Percentiles rank a stretch among this genome's conserved stretches.
Conservation (phyloP, 1,139 yeast species). For the Sugiyamaella grinbergsii region DNA sequence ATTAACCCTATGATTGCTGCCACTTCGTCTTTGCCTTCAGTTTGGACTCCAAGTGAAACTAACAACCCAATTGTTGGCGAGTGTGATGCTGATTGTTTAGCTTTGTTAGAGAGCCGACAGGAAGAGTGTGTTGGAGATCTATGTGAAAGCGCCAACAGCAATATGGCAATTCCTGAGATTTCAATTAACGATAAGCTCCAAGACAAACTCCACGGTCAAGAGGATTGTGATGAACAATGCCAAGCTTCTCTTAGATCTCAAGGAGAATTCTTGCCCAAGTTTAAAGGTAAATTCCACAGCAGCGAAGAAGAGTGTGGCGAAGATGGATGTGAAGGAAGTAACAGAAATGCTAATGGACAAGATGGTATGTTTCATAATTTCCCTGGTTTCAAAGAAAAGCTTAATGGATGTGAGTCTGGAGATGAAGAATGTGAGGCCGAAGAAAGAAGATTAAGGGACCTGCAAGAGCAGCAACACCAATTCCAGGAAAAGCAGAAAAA, state of each 20-base stretch:
- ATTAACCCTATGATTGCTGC: too few relatives aligned
- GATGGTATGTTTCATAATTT: conserved; percentile 6
- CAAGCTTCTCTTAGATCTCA: conserved; percentile 14
- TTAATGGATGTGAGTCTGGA: conserved; percentile 16
- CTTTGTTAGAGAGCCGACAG: conserved; percentile 1
- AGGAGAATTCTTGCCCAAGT: conserved; percentile 15
- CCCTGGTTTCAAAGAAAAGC: conserved; percentile 18
- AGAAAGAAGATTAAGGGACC: background rate
- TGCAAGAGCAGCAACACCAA: conserved; percentile 5
- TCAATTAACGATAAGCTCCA: conserved; percentile 8
- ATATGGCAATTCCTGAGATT: conserved; percentile 2
- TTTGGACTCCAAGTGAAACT: conserved; percentile 11
- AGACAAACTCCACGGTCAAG: conserved; percentile 6
- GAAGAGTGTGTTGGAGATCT: background rate
- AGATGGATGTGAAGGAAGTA: conserved; percentile 4
- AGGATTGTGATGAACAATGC: conserved; percentile 18
- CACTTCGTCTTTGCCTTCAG: background rate
- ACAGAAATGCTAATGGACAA: background rate
- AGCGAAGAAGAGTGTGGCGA: conserved; percentile 14
- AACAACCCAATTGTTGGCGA: background rate
- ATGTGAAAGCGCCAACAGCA: background rate
- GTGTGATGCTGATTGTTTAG: conserved; percentile 11
- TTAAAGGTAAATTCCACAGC: conserved; percentile 18
- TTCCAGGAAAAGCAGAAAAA: conserved; percentile 4
- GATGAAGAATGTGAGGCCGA: conserved; percentile 16